Percentiles rank a stretch among this genome's conserved stretches.
Conservation (phyloP, 345 rosid genomes). For the Hibiscus tridactylites region DNA sequence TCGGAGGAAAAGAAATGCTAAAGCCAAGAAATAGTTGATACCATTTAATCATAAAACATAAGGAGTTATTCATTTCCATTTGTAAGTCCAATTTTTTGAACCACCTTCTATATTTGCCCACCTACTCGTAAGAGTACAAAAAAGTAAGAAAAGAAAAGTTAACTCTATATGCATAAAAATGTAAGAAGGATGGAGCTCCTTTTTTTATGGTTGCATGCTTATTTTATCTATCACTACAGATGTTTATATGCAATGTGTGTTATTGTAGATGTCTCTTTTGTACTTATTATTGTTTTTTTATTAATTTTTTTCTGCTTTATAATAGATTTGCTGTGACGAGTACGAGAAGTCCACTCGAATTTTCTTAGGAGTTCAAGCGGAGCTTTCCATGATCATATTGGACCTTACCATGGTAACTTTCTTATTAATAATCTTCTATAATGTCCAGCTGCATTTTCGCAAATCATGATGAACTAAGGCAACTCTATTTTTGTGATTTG, state of each 20-base stretch:
- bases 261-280: neutral
- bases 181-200: neutral
- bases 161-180: no score
- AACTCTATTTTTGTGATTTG: neutral
- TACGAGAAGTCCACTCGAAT: slow-evolving; percentile 67
- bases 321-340: slow-evolving; percentile 81
- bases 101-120: no score
- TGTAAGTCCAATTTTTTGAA: no score
- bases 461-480: no score
- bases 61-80: no score
- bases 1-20: no score
- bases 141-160: no score
- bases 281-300: neutral
- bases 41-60: no score
- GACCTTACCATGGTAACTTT: slow-evolving; percentile 76
- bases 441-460: no score
- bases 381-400: slow-evolving; percentile 59
- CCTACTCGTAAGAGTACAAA: no score
- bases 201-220: neutral
- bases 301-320: slow-evolving; percentile 7
- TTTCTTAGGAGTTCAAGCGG: slow-evolving; percentile 81
- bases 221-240: neutral
- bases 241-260: neutral
- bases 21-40: no score
- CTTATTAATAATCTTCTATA: neutral